phyloP scores from a whole-genome alignment of 2,329 filamentous ascomycete species.

The Aphanoascus verrucosus region DNA sequence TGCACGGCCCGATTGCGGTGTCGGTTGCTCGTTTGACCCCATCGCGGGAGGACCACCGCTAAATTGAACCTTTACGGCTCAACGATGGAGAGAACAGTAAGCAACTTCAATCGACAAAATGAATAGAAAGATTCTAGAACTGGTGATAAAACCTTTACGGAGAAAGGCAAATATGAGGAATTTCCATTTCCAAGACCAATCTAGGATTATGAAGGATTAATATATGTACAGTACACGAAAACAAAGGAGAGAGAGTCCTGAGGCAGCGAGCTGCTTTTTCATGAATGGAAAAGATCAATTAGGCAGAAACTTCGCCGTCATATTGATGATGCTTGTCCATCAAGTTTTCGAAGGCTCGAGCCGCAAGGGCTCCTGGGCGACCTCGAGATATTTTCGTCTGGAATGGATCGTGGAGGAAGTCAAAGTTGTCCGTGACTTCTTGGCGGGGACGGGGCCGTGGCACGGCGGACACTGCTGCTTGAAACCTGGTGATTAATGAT shows the following conservation, averaged over 20 bases:
- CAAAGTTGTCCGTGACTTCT: background rate
- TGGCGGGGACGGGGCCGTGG: background rate
- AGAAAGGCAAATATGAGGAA: no score
- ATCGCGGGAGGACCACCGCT: background rate
- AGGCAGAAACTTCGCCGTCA: slow-evolving; percentile 4
- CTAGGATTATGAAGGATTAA: background rate
- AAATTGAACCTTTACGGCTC: background rate
- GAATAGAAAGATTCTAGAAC: background rate
- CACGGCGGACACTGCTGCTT: no score
- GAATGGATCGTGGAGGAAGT: no score
- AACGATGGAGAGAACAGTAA: background rate
- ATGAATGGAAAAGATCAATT: background rate
- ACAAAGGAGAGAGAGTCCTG: background rate
- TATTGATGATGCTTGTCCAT: background rate
- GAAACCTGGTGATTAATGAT: no score
- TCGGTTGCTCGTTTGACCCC: background rate
- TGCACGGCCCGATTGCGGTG: background rate
- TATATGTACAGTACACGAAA: background rate
- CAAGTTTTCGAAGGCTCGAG: background rate
- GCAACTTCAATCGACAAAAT: background rate
- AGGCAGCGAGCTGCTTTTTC: background rate
- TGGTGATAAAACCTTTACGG: no score
- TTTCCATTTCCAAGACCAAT: no score
- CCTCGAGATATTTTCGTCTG: no score
- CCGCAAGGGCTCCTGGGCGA: background rate